These are phyloP conservation scores for Phragmites australis DNA, from an alignment of 176 grass and related monocot genomes.

Conservation along the genomic window DNA sequence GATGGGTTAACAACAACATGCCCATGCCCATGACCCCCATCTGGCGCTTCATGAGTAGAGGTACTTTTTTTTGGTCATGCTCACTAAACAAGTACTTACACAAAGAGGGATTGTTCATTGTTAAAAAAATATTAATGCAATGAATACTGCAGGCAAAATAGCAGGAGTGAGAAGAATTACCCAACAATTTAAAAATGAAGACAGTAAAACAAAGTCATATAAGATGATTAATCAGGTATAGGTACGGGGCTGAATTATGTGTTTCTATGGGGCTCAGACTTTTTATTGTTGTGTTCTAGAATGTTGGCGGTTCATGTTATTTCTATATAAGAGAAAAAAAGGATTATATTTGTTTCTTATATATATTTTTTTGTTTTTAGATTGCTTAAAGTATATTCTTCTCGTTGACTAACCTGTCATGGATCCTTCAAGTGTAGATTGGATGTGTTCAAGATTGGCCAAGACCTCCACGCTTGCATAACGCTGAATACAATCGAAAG, in stretches of 20 bases:
- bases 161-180: neutral
- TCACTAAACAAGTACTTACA: neutral
- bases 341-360: neutral
- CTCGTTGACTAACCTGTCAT: neutral
- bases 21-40: neutral
- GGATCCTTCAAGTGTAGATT: neutral
- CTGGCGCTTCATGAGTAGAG: neutral
- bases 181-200: neutral
- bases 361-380: neutral
- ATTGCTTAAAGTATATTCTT: no score
- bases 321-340: neutral
- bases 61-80: neutral
- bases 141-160: neutral
- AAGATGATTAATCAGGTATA: neutral
- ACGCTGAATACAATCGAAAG: neutral
- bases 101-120: neutral
- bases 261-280: neutral
- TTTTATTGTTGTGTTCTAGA: neutral
- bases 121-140: neutral
- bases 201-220: neutral
- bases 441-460: neutral
- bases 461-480: neutral
- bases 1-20: neutral
- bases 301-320: neutral
- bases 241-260: neutral